These are phyloP conservation scores for Marasmius oreades DNA, from an alignment of 1,284 basidiomycete species.

Conservation along the genomic window DNA sequence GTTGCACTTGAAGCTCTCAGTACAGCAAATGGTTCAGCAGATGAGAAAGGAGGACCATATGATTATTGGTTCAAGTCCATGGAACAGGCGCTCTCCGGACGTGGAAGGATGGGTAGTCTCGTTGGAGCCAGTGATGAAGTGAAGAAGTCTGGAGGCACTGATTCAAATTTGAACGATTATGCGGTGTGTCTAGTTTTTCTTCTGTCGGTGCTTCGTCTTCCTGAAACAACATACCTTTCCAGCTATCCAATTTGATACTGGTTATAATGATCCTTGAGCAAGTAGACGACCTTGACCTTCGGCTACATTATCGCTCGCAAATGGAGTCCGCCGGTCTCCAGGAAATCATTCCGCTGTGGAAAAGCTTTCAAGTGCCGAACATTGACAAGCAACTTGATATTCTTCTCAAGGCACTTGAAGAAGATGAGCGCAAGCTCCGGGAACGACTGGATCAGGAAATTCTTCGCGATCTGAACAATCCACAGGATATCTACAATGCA, in stretches of 20 bases:
- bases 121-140: conserved; percentile 94
- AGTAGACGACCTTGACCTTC: conserved; percentile 76
- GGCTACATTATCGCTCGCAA: conserved; percentile 81
- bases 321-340: conserved; percentile 88
- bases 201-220: conserved; percentile 14
- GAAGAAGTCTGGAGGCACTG: conserved; percentile 53
- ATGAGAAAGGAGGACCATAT: conserved; percentile 60
- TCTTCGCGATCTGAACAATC: conserved; percentile 75
- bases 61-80: conserved; percentile 90
- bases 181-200: conserved; percentile 52
- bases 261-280: conserved; percentile 63
- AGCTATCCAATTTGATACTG: conserved; percentile 70
- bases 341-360: conserved; percentile 72
- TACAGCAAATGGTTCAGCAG: conserved; percentile 44
- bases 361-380: conserved; percentile 57
- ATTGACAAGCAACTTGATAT: conserved; percentile 71
- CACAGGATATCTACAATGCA: conserved; percentile 86
- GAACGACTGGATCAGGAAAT: conserved; percentile 78
- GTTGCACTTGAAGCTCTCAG: conserved; percentile 67
- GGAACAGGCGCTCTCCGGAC: conserved; percentile 74
- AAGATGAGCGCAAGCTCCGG: conserved; percentile 77
- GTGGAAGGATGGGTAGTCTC: conserved; percentile 92
- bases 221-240: conserved; percentile 18
- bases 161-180: conserved; percentile 77
- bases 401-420: conserved; percentile 68